Conservation (phyloP, 139 green algal genomes). For the Chlorella ohadii region DNA sequence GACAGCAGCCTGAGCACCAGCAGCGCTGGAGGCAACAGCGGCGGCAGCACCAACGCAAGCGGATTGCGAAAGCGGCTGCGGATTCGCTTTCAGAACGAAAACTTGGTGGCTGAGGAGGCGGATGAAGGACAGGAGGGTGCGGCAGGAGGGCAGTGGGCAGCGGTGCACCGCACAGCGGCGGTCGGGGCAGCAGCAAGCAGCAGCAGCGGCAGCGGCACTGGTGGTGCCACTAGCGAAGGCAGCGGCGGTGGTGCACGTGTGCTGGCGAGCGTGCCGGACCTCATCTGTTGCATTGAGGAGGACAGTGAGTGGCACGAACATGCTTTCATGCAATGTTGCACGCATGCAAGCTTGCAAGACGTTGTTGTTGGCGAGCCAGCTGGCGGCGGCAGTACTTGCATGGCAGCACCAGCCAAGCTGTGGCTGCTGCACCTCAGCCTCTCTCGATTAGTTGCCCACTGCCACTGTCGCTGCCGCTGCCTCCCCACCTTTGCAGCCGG, state of each 20-base stretch:
- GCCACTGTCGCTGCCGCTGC: too few species aligned
- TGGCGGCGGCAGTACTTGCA: too few species aligned
- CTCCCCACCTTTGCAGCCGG: slow-evolving; percentile 24
- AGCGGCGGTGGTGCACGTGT: background rate
- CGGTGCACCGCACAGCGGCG: background rate
- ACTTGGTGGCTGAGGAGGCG: slow-evolving; percentile 33
- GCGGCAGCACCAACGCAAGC: too few species aligned
- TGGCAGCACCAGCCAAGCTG: too few species aligned
- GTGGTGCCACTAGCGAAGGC: too few species aligned
- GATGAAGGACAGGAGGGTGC: background rate
- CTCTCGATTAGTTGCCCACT: too few species aligned
- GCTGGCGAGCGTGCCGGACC: slow-evolving; percentile 48
- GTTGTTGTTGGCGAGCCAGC: too few species aligned
- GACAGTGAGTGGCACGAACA: slow-evolving; percentile 37
- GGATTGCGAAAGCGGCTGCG: background rate
- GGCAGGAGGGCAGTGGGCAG: background rate
- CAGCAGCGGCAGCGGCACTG: background rate
- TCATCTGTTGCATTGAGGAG: slow-evolving; percentile 54
- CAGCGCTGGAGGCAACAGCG: too few species aligned
- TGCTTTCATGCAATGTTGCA: too few species aligned
- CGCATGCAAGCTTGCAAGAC: too few species aligned
- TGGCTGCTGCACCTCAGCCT: too few species aligned
- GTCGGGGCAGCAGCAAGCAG: background rate
- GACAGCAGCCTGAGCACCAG: background rate
- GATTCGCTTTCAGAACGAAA: slow-evolving; percentile 51